Evolutionary conservation across 2,329 filamentous ascomycete genomes (phyloP), one percentile per base, ranked within the genome.

Genomic region (Phaeosphaeria sp.): DNA sequence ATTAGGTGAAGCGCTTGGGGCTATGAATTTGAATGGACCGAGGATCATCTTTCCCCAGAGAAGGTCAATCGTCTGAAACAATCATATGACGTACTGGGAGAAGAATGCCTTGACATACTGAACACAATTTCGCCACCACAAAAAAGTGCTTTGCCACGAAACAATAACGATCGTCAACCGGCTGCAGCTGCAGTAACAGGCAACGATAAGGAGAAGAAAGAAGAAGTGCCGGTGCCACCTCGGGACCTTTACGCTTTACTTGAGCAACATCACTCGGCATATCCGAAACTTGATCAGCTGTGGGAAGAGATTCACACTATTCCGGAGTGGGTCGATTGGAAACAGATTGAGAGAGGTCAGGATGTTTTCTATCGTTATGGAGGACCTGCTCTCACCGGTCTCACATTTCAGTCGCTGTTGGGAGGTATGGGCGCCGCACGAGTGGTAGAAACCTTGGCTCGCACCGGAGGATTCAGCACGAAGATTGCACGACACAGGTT

Each of bases 351-450:
- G 58, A 82, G 90, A 67, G 91, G 90, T 0, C 90, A 94, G 72
- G 85, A 90, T 64, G 85, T 92, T 0, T 92, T 93, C 69, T 93
- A 91, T 73, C 85, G 90, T 36, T 93, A 93, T 73, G 89, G 86
- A 18, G 87, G 86, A 0, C 85, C 89, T 0, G 84, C 85, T 21
- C 75, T 92, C 20, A 89, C 87, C 7, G 87, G 77, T 46, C 82
- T 89, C 47, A 84, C 87, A 9, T 90, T 88, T 69, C 84, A 90
- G 63, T 88, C 86, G 6, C 78, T 91, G 0, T 78, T 91, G 1
- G 89, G 89, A 4, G 89, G 89, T 2, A 89, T 91, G 88, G 90
- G 87, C 3, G 87, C 89, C n/a, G 85, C 84, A 7, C 82, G 90
- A 33, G 87, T 93, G 0, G 89, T 91, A 10, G 90, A 93, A 73